Evolutionary conservation across 495 filamentous ascomycete species (phyloP), one percentile per base, ranked within the genome.

Genomic region (Hamigera avellanea): DNA sequence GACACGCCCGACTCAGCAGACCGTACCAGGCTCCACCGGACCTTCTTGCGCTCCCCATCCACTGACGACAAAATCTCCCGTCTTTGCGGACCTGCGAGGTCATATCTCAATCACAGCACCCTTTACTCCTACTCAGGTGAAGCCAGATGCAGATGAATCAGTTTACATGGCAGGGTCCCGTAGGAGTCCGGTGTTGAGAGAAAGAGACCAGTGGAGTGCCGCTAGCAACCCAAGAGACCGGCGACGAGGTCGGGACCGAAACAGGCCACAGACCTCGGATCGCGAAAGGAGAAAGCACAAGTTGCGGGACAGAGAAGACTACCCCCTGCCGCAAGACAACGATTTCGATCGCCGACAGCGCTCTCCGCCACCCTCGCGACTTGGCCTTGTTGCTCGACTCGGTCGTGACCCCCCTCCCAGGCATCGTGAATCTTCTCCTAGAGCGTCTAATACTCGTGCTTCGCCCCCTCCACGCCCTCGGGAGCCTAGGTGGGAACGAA

Each of bases 151-250:
- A 45, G 61, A 44, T 56, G 50, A 49, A 47, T 52, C 48, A 48
- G 48, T 49, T 50, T 55, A 61, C 60, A 73, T 73, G 69, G 69
- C 69, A 68, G 65, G 62, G 59, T 68, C 69, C 53, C 67, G 59
- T 62, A 62, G 60, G 67, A 73, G 67, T 64, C 66, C 67, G 55
- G 56, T 61, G 54, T 56, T 73, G 61, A 56, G 72, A 75, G 58
- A 74, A 61, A 56, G 72, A 75, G 58, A 74, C 65, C 37, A 73
- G 74, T 64, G 66, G 68, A 57, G 70, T 69, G 55, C 46, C 47
- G 53, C 63, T 46, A 52, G 52, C 41, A 59, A 72, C 37, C 37
- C 50, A 38, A 54, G 56, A 42, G 61, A 65, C 36, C 54, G 56
- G 33, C 55, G 53, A 41, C 13, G 16, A 5, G 52, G 54, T 36